Conservation (phyloP, 2,329 filamentous ascomycete genomes). For the Venturia carpophila region DNA sequence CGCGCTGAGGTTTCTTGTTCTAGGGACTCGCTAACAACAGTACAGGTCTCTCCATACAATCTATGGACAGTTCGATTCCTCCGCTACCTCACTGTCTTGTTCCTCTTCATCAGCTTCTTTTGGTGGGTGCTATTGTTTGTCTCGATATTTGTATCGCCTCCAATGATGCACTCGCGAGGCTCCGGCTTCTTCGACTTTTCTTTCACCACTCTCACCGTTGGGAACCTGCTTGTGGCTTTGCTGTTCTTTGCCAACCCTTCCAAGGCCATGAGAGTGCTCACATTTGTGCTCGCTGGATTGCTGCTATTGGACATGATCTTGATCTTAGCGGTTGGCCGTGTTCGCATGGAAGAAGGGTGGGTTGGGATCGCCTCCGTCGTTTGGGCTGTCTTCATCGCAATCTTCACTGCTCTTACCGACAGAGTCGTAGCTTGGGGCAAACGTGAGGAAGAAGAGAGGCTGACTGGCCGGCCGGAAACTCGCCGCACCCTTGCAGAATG, state of each 20-base stretch:
- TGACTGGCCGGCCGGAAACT: constrained; percentile 83
- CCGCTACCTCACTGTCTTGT: constrained; percentile 67
- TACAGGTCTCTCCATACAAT: constrained; percentile 76
- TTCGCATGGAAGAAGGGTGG: constrained; percentile 81
- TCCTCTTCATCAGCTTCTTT: constrained; percentile 67
- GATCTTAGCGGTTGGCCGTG: constrained; percentile 63
- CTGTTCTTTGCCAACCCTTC: constrained; percentile 86
- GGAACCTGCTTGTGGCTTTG: constrained; percentile 66
- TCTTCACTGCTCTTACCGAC: constrained; percentile 74
- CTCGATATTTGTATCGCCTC: constrained; percentile 82
- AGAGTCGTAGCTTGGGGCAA: constrained; percentile 86
- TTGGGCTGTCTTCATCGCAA: constrained; percentile 71
- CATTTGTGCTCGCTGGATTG: constrained; percentile 57
- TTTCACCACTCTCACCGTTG: constrained; percentile 70
- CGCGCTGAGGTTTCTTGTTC: background rate
- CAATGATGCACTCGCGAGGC: constrained; percentile 74
- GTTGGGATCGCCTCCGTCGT: constrained; percentile 78
- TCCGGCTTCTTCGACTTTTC: constrained; percentile 89
- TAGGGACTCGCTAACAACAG: constrained; percentile 21
- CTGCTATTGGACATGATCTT: constrained; percentile 70
- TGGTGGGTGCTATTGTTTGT: constrained; percentile 93
- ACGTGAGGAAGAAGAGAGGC: constrained; percentile 79
- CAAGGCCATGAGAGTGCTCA: constrained; percentile 66
- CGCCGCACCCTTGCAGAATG: constrained; percentile 76
- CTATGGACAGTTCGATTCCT: constrained; percentile 81